Conservation (phyloP, 176 grass and related monocot species). For the Dendrocalamus sinicus region DNA sequence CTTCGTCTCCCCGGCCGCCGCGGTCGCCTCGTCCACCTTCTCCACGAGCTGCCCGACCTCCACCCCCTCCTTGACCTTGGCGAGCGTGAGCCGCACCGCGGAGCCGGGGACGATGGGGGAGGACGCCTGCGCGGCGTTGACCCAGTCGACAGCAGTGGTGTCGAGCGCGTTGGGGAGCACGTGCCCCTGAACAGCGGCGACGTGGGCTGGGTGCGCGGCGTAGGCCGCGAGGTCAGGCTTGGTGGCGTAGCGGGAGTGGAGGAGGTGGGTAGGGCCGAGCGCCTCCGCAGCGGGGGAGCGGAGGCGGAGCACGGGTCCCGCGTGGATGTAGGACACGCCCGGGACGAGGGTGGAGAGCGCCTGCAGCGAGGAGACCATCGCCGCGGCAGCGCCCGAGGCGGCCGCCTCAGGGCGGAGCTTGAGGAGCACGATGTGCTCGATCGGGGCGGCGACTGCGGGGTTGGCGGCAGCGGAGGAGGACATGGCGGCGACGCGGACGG, state of each 20-base stretch:
- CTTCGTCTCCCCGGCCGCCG: conserved; percentile 39
- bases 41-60: conserved; percentile 46
- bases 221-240: conserved; percentile 81
- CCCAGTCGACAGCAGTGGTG: conserved; percentile 80
- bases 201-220: conserved; percentile 68
- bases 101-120: conserved; percentile 49
- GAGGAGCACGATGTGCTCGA: conserved; percentile 98
- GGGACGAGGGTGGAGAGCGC: conserved; percentile 61
- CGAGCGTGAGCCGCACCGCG: conserved; percentile 72
- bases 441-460: neutral
- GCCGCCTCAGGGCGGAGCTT: conserved; percentile 62
- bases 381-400: conserved; percentile 54
- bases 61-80: conserved; percentile 65
- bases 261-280: conserved; percentile 71
- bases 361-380: conserved; percentile 67
- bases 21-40: conserved; percentile 47
- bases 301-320: conserved; percentile 68
- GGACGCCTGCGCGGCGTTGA: conserved; percentile 48
- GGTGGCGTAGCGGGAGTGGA: conserved; percentile 80
- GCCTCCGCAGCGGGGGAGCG: conserved; percentile 73
- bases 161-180: conserved; percentile 75
- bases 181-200: conserved; percentile 67
- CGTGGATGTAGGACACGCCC: conserved; percentile 70
- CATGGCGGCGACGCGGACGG: conserved; percentile 33
- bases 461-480: neutral